Base-by-base conservation (phyloP, 805 yeast species). In the Candida easanensis region DNA sequence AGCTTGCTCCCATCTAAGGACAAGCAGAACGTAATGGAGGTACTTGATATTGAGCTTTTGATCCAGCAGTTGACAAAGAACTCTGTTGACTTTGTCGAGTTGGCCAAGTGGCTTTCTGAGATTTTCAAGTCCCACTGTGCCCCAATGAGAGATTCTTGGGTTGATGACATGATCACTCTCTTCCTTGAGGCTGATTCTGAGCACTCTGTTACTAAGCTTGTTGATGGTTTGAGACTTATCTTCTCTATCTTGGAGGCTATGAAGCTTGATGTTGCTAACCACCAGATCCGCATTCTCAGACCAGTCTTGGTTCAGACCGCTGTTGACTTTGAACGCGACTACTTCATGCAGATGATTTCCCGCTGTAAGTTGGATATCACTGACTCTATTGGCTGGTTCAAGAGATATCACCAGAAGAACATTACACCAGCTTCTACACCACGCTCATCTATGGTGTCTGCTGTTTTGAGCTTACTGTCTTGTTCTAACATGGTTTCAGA, bases 211-310 rank as follows among this genome's bases (percentile, higher is more conserved):
- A 49, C 66, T 5, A 70, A 72, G 48, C 68, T 89, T 32, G 84
- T 87, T 23, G 87, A 80, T 26, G 97, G 95, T 1, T 67, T 91
- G 41, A 74, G 89, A 43, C 76, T 82, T 62, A 74, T 87, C 8
- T 88, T 90, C 59, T 82, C 85, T 46, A 84, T 91, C 45, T 70
- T 91, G 50, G 97, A 90, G 63, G 91, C 95, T 10, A 89, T 90
- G 95, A 91, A 90, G 62, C 71, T 90, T 49, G 97, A 91, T 58
- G 93, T 89, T 43, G 96, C 97, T 14, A 90, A 90, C 65, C 96
- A 90, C 60, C 97, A 90, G 65, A 87, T 91, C 42, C 74, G 96
- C 52, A 79, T 88, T 17, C 69, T 89, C 41, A 74, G 97, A 56
- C 95, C 96, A 2, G 83, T 84, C 2, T 70, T 91, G 37, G 79